Base-by-base conservation (phyloP, 768 basidiomycete genomes). In the Boletus tomentosulus region DNA sequence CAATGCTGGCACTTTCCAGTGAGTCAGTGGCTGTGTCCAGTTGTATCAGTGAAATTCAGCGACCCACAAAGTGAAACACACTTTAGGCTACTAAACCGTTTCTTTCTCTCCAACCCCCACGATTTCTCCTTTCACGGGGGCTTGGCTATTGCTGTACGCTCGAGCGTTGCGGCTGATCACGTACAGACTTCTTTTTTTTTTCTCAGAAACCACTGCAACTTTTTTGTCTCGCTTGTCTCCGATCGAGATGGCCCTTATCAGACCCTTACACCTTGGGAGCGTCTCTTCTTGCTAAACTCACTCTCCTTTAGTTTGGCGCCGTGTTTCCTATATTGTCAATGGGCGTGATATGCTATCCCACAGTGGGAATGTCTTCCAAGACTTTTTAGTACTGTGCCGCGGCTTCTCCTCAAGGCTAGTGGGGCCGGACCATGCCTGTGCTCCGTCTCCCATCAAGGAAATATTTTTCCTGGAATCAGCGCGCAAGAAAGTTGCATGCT, bases 291-390 rank as follows among this genome's bases (percentile, higher is more conserved):
- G 28, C 22, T 35, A 35, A 31, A 43, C 38, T 6, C 37, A 45
- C 34, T 46, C 66, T 68, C 65, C 63, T 8, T 30, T 54, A 0
- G 5, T 13, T 42, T 25, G 61, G 66, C n/a, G 4, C 54, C 48
- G 3, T 19, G 3, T 46, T 63, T 8, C 54, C 54, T 6, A 12
- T 42, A 25, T 41, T 31, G 45, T 9, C 43, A 8, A 16, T 34
- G 46, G 30, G 27, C 28, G 25, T n/a, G 30, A 30, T 25, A 25
- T n/a, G 2, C 30, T n/a, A 44, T 67, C 57, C 51, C 66, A 66
- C 61, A 57, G 55, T 68, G 65, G 57, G 65, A 66, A 67, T 11
- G 0, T 11, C 11, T 16, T 38, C 11, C 41, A 42, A 16, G 16
- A 15, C 28, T 12, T 53, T 19, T 46, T 25, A 33, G 10, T 33